These are phyloP conservation scores for Nakazawaea ishiwadae DNA, from an alignment of 805 yeast genomes.

Conservation along the genomic window DNA sequence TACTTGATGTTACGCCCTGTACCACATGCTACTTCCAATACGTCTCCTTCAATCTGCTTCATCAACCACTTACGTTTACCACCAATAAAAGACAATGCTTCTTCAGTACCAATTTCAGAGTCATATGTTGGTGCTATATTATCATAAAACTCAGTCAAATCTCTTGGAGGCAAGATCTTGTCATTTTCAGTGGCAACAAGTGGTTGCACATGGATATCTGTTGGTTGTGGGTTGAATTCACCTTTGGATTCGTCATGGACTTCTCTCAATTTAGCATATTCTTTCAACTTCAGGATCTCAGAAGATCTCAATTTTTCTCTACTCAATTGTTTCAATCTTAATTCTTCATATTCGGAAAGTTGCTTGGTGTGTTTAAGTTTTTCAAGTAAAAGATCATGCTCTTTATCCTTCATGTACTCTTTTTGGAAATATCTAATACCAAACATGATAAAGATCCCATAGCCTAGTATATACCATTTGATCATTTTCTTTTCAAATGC, in stretches of 20 bases:
- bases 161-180: conserved; percentile 63
- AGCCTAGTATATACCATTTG: conserved; percentile 56
- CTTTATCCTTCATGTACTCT: conserved; percentile 59
- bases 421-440: conserved; percentile 66
- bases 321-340: conserved; percentile 56
- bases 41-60: conserved; percentile 81
- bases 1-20: conserved; percentile 91
- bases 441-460: conserved; percentile 48
- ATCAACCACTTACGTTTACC: conserved; percentile 73
- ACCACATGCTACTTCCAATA: conserved; percentile 91
- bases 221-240: conserved; percentile 29
- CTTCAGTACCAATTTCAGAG: conserved; percentile 71
- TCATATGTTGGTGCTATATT: conserved; percentile 78
- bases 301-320: conserved; percentile 57
- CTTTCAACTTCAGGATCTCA: conserved; percentile 54
- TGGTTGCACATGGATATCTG: conserved; percentile 22
- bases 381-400: conserved; percentile 33
- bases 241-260: conserved; percentile 23
- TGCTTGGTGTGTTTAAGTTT: conserved; percentile 24
- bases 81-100: conserved; percentile 53
- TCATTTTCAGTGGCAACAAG: conserved; percentile 24
- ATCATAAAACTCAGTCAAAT: conserved; percentile 79
- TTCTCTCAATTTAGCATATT: conserved; percentile 50
- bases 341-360: conserved; percentile 57
- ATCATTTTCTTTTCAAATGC: conserved; percentile 61